Percentiles rank a stretch among this genome's conserved stretches.
Evolutionary conservation across 208 protist genomes (phyloP).

Genomic region (Leishmania arabica): DNA sequence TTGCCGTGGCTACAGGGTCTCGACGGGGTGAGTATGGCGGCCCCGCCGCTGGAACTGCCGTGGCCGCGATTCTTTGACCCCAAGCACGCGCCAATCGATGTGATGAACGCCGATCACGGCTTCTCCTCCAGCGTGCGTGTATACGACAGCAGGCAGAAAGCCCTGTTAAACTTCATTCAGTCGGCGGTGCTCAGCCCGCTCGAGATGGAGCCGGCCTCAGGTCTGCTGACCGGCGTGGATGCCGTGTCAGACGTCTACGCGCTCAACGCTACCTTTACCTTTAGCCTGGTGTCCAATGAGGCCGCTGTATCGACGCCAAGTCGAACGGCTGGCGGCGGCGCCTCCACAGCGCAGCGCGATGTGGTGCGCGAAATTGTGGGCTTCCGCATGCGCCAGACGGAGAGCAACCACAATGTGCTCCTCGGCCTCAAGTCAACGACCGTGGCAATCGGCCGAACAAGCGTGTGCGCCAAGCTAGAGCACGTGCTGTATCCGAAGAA

Average conservation of each 20-base stretch:
- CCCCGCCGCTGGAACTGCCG: slow-evolving; percentile 64
- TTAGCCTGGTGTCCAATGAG: slow-evolving; percentile 65
- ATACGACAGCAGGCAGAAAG: slow-evolving; percentile 44
- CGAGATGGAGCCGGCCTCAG: slow-evolving; percentile 37
- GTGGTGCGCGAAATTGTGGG: slow-evolving; percentile 81
- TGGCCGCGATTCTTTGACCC: slow-evolving; percentile 70
- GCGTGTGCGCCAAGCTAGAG: slow-evolving; percentile 82
- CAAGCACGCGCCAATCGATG: background rate
- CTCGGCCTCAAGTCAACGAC: slow-evolving; percentile 57
- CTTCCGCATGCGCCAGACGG: slow-evolving; percentile 76
- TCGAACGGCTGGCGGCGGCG: slow-evolving; percentile 31
- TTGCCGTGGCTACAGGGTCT: slow-evolving; percentile 74
- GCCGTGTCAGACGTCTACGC: slow-evolving; percentile 80
- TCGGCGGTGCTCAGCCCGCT: slow-evolving; percentile 53
- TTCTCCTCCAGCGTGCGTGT: slow-evolving; percentile 1
- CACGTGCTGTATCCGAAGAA: slow-evolving; percentile 82
- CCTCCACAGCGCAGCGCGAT: slow-evolving; percentile 41
- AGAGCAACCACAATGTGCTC: slow-evolving; percentile 86
- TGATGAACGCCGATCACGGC: slow-evolving; percentile 10
- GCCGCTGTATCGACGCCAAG: slow-evolving; percentile 61
- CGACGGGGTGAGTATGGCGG: slow-evolving; percentile 51
- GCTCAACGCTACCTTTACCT: slow-evolving; percentile 54
- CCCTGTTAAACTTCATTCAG: slow-evolving; percentile 78
- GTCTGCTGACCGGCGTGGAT: slow-evolving; percentile 53
- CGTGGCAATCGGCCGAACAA: slow-evolving; percentile 75